These are phyloP conservation scores for Xerocomus brunneocitrinus DNA, from an alignment of 768 basidiomycete genomes.

Conservation along the genomic window DNA sequence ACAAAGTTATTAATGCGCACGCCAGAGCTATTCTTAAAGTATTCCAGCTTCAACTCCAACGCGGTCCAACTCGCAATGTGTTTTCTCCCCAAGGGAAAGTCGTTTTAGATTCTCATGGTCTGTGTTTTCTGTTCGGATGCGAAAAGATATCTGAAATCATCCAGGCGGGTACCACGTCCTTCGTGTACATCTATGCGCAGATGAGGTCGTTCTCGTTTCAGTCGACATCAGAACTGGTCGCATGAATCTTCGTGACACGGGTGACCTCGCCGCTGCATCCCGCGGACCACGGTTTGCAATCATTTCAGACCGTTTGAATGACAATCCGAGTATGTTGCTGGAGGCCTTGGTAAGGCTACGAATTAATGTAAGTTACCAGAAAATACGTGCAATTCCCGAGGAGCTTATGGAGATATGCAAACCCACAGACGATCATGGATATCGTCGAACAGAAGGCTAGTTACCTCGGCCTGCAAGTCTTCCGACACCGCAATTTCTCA, in stretches of 20 bases:
- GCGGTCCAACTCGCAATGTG: conserved; percentile 45
- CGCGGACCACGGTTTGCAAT: conserved; percentile 61
- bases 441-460: conserved; percentile 81
- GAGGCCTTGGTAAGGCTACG: conserved; percentile 57
- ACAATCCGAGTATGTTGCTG: conserved; percentile 56
- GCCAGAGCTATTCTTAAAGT: conserved; percentile 54
- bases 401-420: not conserved
- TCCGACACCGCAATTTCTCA: conserved; percentile 62
- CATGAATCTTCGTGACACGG: conserved; percentile 73
- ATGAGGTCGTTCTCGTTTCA: conserved; percentile 70
- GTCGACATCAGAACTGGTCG: conserved; percentile 79
- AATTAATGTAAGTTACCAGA: conserved; percentile 46
- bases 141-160: conserved; percentile 2
- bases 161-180: conserved; percentile 56
- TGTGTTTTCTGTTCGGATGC: conserved; percentile 4
- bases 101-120: conserved; percentile 53
- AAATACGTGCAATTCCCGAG: not conserved
- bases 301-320: conserved; percentile 62
- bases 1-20: conserved; percentile 61
- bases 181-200: conserved; percentile 66
- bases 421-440: conserved; percentile 75
- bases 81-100: conserved; percentile 64
- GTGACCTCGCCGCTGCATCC: conserved; percentile 71
- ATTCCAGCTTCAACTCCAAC: conserved; percentile 53
- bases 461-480: conserved; percentile 77